phyloP scores from a whole-genome alignment of 2,329 filamentous ascomycete genomes.

The Hymenoscyphus occultus region DNA sequence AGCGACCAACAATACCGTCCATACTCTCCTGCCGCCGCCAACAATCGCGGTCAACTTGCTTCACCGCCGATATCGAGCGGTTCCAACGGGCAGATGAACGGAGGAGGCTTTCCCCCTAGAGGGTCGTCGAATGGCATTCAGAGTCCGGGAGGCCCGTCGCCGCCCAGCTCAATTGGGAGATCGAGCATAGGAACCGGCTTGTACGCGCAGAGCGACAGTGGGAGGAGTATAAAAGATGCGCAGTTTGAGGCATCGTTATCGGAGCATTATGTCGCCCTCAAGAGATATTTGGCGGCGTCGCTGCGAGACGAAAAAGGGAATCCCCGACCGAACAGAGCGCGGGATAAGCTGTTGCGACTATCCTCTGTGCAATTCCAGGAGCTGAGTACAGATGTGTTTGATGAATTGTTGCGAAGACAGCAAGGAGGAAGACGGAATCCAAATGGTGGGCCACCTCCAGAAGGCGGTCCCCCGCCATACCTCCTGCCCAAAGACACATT shows the following conservation, averaged over 20 bases:
- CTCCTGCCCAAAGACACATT: constrained; percentile 84
- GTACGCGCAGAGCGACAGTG: constrained; percentile 65
- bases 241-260: constrained; percentile 60
- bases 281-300: constrained; percentile 60
- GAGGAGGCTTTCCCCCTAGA: constrained; percentile 51
- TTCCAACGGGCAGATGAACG: constrained; percentile 60
- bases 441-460: constrained; percentile 45
- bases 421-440: constrained; percentile 56
- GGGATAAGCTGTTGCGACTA: constrained; percentile 88
- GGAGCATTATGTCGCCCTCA: constrained; percentile 80
- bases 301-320: constrained; percentile 72
- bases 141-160: constrained; percentile 67
- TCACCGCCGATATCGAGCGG: constrained; percentile 69
- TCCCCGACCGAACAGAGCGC: constrained; percentile 78
- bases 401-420: constrained; percentile 87
- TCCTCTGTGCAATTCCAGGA: constrained; percentile 95
- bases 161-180: constrained; percentile 81
- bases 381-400: constrained; percentile 94
- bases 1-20: constrained; percentile 45
- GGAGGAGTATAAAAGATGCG: constrained; percentile 63
- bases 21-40: constrained; percentile 40
- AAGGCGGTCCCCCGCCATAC: constrained; percentile 60
- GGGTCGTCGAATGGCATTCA: constrained; percentile 37
- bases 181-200: constrained; percentile 77
- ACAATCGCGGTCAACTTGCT: constrained; percentile 57